Evolutionary conservation across 2,329 filamentous ascomycete species (phyloP).

Genomic region (Dryadomyces sulphureus): DNA sequence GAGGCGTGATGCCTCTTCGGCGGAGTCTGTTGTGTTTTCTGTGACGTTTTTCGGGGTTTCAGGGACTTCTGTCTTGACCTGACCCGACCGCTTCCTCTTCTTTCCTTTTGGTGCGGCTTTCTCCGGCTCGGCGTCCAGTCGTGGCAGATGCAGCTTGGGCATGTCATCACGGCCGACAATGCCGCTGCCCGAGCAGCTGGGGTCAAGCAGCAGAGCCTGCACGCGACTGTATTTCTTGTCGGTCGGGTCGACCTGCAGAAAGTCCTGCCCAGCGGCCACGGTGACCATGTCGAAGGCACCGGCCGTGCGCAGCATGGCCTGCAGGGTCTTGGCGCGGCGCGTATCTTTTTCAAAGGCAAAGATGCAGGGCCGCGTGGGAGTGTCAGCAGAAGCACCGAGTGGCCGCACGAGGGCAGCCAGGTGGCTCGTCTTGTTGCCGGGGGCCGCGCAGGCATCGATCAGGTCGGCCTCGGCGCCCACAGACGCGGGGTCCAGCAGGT

Average conservation of each 20-base stretch:
- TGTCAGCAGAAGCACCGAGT: background rate
- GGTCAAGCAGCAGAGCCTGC: constrained; percentile 73
- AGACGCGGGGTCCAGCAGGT: constrained; percentile 56
- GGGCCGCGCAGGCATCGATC: constrained; percentile 87
- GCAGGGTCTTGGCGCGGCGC: constrained; percentile 55
- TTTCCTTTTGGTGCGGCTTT: constrained; percentile 15
- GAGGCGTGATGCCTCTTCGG: constrained; percentile 52
- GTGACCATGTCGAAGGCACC: constrained; percentile 46
- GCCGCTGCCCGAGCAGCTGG: constrained; percentile 89
- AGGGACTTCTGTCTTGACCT: background rate
- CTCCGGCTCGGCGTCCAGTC: constrained; percentile 13
- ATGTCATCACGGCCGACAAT: constrained; percentile 80
- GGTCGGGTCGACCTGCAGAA: constrained; percentile 57
- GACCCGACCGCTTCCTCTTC: constrained; percentile 28
- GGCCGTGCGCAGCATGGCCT: constrained; percentile 71
- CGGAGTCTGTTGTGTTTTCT: constrained; percentile 39
- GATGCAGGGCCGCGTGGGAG: constrained; percentile 25
- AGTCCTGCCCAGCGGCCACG: constrained; percentile 65
- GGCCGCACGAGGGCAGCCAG: constrained; percentile 57
- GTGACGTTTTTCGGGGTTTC: constrained; percentile 17
- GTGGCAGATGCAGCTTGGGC: constrained; percentile 46
- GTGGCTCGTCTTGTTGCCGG: constrained; percentile 96
- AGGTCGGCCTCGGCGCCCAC: constrained; percentile 31
- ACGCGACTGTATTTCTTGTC: constrained; percentile 51
- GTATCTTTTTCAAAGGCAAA: constrained; percentile 70